phyloP scores from a whole-genome alignment of 2,329 filamentous ascomycete genomes.

The Mycocentrospora acerina region DNA sequence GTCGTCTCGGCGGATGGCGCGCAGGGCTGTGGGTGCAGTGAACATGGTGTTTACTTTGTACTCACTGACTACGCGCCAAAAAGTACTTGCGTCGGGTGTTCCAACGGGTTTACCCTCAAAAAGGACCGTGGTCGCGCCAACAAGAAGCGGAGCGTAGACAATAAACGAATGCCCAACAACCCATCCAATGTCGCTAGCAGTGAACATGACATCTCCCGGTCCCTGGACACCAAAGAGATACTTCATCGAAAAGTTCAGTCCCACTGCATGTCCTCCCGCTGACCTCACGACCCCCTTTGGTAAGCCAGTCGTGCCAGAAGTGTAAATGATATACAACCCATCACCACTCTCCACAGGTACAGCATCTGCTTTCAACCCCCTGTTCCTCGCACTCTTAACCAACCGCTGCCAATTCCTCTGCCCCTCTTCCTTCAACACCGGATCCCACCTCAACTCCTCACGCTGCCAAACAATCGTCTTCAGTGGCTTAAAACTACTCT shows the following conservation, averaged over 20 bases:
- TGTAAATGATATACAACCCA: slow-evolving; percentile 88
- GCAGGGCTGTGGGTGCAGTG: slow-evolving; percentile 83
- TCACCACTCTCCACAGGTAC: slow-evolving; percentile 79
- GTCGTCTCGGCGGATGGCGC: slow-evolving; percentile 85
- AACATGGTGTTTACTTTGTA: slow-evolving; percentile 78
- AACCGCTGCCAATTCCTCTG: slow-evolving; percentile 80
- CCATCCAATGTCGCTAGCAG: slow-evolving; percentile 88
- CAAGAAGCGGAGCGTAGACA: slow-evolving; percentile 81
- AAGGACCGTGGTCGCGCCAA: slow-evolving; percentile 81
- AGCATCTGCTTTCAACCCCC: slow-evolving; percentile 69
- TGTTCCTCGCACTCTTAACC: slow-evolving; percentile 67
- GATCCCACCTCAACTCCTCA: slow-evolving; percentile 72
- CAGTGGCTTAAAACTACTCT: slow-evolving; percentile 69
- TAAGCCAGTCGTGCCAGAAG: slow-evolving; percentile 76
- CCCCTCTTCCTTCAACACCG: slow-evolving; percentile 64
- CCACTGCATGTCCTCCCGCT: slow-evolving; percentile 84
- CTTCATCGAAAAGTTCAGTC: slow-evolving; percentile 76
- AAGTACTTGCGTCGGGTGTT: slow-evolving; percentile 81
- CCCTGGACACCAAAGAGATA: slow-evolving; percentile 82
- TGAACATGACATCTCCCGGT: slow-evolving; percentile 79
- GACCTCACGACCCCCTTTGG: slow-evolving; percentile 84
- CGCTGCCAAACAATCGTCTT: slow-evolving; percentile 83
- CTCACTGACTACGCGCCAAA: slow-evolving; percentile 84
- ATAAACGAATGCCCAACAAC: slow-evolving; percentile 78
- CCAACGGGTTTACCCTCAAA: slow-evolving; percentile 95